Conservation (phyloP, 139 green algal species). For the Nannochloris sp. region DNA sequence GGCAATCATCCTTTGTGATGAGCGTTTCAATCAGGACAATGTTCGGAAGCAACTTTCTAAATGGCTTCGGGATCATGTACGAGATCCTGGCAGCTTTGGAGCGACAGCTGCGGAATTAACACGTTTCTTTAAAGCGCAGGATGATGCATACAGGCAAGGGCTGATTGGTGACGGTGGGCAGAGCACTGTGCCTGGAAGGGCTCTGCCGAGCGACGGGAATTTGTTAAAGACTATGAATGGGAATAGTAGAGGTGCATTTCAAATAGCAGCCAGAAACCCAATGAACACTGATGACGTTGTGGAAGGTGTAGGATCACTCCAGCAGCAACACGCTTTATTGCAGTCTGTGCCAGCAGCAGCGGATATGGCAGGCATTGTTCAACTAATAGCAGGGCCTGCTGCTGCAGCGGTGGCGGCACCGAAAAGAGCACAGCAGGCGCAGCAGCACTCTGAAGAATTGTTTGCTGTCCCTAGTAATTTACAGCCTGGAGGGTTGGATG, state of each 20-base stretch:
- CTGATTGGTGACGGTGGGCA: constrained; percentile 10
- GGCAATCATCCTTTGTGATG: constrained; percentile 78
- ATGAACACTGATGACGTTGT: not conserved
- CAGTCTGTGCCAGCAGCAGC: constrained; percentile 13
- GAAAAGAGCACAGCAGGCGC: not conserved
- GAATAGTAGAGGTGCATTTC: not conserved
- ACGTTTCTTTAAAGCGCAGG: constrained; percentile 58
- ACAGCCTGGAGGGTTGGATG: no score
- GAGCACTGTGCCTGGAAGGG: not conserved
- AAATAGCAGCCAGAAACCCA: not conserved
- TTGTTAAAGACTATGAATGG: not conserved
- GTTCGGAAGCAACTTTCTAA: constrained; percentile 52
- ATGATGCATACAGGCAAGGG: not conserved
- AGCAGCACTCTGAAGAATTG: no score
- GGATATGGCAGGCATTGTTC: constrained; percentile 8
- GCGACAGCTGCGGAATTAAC: constrained; percentile 51
- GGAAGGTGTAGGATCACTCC: no score
- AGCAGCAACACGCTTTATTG: constrained; percentile 2
- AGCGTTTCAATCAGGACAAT: constrained; percentile 47
- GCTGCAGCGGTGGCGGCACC: not conserved
- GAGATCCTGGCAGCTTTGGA: constrained; percentile 55
- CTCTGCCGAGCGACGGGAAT: not conserved
- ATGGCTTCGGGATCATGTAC: constrained; percentile 64
- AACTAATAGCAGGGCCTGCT: no score
- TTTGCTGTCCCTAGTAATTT: no score